Base-by-base conservation (phyloP, 768 basidiomycete genomes). In the Mycena pura region DNA sequence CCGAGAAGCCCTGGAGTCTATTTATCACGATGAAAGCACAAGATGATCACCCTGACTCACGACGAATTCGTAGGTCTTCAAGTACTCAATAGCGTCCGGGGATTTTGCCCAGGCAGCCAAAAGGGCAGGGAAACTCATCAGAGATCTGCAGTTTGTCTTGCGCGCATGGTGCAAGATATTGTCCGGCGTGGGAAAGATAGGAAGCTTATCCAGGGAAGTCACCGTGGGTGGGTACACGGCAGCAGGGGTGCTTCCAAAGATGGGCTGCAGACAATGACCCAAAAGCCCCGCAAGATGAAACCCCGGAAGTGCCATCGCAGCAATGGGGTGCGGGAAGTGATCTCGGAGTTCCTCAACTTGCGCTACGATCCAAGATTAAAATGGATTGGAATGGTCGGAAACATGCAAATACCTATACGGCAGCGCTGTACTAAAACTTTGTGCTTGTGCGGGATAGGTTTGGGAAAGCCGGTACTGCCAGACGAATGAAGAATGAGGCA, bases 101-200 rank as follows among this genome's bases (percentile, higher is more conserved):
- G 70, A 70, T 43, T 71, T 65, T 4, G 72, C 72, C 76, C 80
- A 79, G 29, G 72, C 67, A 40, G 78, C 74, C 3, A 83, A 49
- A 11, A 83, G 65, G 0, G 75, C 45, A 0, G 82, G 80, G 19
- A 81, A 73, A 0, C 68, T 73, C 7, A 31, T 78, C 1, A 82
- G 40, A 2, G 57, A 34, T 28, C 72, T 69, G 29, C 68, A 74
- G n/a, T 72, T 65, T 0, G 70, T 75, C 22, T 67, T 57, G 7
- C 65, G 65, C 9, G 74, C 59, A 44, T 75, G 73, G 4, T 78
- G 72, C 5, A 83, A 57, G 34, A 80, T 72, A 57, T 77, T 80
- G 3, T 75, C 70, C 3, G 78, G 69, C 9, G 78, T 76, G 2
- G 80, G 77, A 25, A 76, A 67, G 5, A 77, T 63, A 2, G 82